Evolutionary conservation across 2,329 filamentous ascomycete species (phyloP).

Genomic region (Ceratocystis lukuohia): DNA sequence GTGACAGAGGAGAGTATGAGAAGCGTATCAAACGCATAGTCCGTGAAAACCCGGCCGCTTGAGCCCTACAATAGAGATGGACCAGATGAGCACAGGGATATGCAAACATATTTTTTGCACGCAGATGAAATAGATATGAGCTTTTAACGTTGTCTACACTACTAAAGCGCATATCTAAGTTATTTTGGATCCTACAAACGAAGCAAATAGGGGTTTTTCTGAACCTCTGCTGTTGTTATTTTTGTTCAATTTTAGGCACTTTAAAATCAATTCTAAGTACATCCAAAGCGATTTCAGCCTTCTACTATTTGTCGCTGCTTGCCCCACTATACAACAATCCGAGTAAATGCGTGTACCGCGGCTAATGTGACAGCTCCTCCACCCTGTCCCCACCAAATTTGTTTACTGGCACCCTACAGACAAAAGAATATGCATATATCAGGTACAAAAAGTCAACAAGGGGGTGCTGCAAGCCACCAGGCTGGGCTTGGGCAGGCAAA

Average conservation of each 20-base stretch:
- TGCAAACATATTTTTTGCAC: too few species aligned
- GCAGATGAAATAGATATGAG: too few species aligned
- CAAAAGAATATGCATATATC: background rate
- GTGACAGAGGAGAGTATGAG: slow-evolving; percentile 77
- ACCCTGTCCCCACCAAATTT: background rate
- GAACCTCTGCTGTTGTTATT: background rate
- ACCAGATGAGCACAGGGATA: background rate
- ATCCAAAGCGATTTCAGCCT: background rate
- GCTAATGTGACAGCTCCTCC: background rate
- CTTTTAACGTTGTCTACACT: background rate
- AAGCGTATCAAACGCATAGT: slow-evolving; percentile 76
- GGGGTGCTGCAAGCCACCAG: background rate
- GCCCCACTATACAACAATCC: background rate
- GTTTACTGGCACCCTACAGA: background rate
- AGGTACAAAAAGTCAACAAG: background rate
- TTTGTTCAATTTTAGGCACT: background rate
- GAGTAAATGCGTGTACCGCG: background rate
- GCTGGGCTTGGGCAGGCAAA: background rate
- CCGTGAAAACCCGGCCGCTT: slow-evolving; percentile 73
- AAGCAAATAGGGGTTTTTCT: background rate
- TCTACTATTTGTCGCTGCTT: background rate
- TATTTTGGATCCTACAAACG: background rate
- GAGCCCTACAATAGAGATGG: slow-evolving; percentile 20
- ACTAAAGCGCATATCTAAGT: background rate
- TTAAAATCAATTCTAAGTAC: background rate